Base-by-base conservation (phyloP, 2,329 filamentous ascomycete genomes). In the Cercospora sesami region DNA sequence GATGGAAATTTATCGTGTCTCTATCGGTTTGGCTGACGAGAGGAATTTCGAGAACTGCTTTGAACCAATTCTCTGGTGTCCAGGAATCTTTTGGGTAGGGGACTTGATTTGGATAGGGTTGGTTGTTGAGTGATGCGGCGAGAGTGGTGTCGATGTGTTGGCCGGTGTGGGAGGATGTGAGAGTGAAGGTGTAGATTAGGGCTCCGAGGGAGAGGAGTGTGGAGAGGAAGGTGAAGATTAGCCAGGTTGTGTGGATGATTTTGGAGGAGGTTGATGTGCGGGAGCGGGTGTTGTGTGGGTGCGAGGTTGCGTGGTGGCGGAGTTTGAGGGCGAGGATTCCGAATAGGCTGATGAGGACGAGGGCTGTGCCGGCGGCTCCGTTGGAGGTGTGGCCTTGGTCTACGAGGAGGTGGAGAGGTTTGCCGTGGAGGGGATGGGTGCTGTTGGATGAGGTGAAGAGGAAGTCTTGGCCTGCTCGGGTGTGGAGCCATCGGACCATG, bases 361-460 rank as follows among this genome's bases (percentile, higher is more conserved):
- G 73, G 7, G 71, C 74, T 21, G 75, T 76, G 21, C 75, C 75
- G 5, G 75, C 73, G 3, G 75, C 75, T 53, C 75, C 75, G 65
- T 77, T 77, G 65, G 68, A 68, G 33, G 74, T 73, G 55, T 77
- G 75, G 59, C 75, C 75, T 68, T 77, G 74, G 65, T 77, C 64
- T 23, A 72, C 63, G 21, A 76, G 70, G 2, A 75, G 69, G 26
- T 79, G 74, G 61, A 80, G 79, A 63, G 80, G 79, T 68, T 81
- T 80, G 71, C 81, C 81, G 53, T 77, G 78, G 55, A 83, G 79
- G 4, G 70, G 51, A 58, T 76, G 74, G 31, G 76, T 80, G 28
- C 78, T 57, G 55, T 26, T 51, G 36, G 70, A 63, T 48, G 71
- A 70, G 60, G 58, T 42, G 68, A 75, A 65, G 23, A 65, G 57